These are phyloP conservation scores for Priceomyces castillae DNA, from an alignment of 805 yeast species.

Conservation along the genomic window DNA sequence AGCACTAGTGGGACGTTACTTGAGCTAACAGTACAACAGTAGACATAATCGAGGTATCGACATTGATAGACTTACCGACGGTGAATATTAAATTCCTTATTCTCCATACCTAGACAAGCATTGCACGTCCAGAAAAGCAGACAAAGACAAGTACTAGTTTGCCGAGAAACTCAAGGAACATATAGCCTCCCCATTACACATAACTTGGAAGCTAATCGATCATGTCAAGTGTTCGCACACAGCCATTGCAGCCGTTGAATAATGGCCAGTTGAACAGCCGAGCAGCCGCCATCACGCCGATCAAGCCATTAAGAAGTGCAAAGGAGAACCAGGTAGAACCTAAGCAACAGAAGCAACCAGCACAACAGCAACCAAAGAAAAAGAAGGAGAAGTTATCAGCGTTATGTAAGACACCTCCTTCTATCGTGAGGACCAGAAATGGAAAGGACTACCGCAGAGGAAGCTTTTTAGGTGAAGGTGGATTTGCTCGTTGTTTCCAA, in stretches of 20 bases:
- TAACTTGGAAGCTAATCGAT: background rate
- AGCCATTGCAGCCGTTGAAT: slow-evolving; percentile 56
- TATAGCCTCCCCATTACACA: background rate
- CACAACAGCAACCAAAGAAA: slow-evolving; percentile 46
- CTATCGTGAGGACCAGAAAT: slow-evolving; percentile 78
- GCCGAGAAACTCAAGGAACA: background rate
- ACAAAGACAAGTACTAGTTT: background rate
- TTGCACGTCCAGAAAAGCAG: background rate
- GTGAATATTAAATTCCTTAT: background rate
- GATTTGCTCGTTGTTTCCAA: slow-evolving; percentile 97
- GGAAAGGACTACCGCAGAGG: slow-evolving; percentile 93
- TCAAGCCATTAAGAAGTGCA: slow-evolving; percentile 24
- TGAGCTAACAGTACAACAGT: background rate
- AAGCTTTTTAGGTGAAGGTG: slow-evolving; percentile 92
- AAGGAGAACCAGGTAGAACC: slow-evolving; percentile 24
- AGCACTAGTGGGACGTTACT: background rate
- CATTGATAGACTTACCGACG: background rate
- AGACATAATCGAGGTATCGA: background rate
- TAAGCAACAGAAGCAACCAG: slow-evolving; percentile 18
- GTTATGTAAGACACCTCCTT: slow-evolving; percentile 94
- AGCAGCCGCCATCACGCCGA: slow-evolving; percentile 33
- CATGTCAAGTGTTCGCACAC: slow-evolving; percentile 34
- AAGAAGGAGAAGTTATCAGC: slow-evolving; percentile 88
- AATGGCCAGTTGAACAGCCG: slow-evolving; percentile 51
- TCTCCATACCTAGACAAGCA: background rate